Evolutionary conservation across 169 alveolate species (phyloP).

Genomic region (Miamiensis avidus): DNA sequence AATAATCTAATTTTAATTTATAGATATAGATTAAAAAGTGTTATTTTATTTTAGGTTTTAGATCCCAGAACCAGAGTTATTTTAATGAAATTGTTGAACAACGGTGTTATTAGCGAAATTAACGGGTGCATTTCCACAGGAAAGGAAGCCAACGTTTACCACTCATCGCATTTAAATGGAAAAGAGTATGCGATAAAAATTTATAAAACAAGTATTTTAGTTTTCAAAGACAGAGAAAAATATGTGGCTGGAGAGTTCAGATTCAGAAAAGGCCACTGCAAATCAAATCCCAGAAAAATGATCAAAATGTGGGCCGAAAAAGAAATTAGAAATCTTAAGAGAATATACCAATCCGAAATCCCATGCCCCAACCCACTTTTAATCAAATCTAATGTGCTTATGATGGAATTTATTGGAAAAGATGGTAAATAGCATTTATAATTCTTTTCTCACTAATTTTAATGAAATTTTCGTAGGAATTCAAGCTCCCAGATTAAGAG

Average conservation of each 20-base stretch:
- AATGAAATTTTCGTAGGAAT: not conserved
- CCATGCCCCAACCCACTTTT: conserved; percentile 95
- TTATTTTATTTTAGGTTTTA: too few relatives aligned
- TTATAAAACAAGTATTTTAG: conserved; percentile 97
- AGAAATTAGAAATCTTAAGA: conserved; percentile 95
- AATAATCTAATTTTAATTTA: too few relatives aligned
- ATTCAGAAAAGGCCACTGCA: conserved; percentile 95
- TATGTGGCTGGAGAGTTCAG: conserved; percentile 99
- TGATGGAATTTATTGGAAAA: conserved; percentile 95
- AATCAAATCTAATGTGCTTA: conserved; percentile 95
- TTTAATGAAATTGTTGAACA: conserved; percentile 88
- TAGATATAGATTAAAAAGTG: too few relatives aligned
- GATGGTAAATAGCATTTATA: conserved; percentile 46
- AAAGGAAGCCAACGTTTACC: conserved; percentile 97
- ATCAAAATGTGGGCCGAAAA: conserved; percentile 99
- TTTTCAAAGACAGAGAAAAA: conserved; percentile 98
- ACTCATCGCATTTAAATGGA: conserved; percentile 67
- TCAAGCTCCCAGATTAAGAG: conserved; percentile 92
- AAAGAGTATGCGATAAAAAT: conserved; percentile 96
- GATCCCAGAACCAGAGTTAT: conserved; percentile 95
- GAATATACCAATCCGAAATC: conserved; percentile 90
- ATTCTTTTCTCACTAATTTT: conserved; percentile 27
- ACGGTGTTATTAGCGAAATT: conserved; percentile 89
- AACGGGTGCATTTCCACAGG: conserved; percentile 98
- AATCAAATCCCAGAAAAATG: conserved; percentile 99